Evolutionary conservation across 2,329 filamentous ascomycete genomes (phyloP), one percentile per base, ranked within the genome.

Genomic region (Paraconiothyrium sp.): DNA sequence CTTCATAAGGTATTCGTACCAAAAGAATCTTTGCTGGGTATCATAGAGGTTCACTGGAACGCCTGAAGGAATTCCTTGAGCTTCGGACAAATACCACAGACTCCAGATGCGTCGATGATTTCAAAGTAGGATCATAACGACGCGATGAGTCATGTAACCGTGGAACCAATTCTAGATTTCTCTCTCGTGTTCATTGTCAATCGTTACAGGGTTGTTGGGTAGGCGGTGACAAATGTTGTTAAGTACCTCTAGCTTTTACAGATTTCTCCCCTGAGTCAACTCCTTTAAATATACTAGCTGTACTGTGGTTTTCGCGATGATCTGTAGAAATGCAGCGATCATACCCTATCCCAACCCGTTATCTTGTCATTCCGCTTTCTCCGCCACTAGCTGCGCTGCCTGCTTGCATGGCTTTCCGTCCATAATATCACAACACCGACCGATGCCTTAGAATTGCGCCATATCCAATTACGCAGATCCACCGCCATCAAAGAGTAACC

Each of bases 1-100:
- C 58, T 66, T 51, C 37, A 63, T 43, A n/a, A 56, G 55, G 63
- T 66, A 57, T 51, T 46, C 27, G 61, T 61, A 41, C 63, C 61
- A 43, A 58, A 59, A 30, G 58, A 61, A n/a, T 54, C 43, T 13
- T 50, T 61, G 55, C 20, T 66, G 43, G 63, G 58, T 11, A 59
- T 66, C 46, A 22, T 66, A 0, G 63, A 66, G 57, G 60, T 66
- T 34, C 41, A 43, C 39, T 66, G 63, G 63, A 57, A 65, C 13
- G 44, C 24, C 35, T 61, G 47, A 61, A 58, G 37, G 55, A 22
- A 34, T 60, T 43, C 20, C 24, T 44, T 20, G 24, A 22, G 32
- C 10, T 44, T 41, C 27, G 32, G n/a, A 14, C 35, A 39, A 39
- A 14, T 4, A 9, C 37, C 22, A 54, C 14, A 32, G 5, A n/a